Percentiles rank a stretch among this genome's conserved stretches.
Evolutionary conservation across 768 basidiomycete species (phyloP).

Genomic region (Agaricus sinodeliciosus): DNA sequence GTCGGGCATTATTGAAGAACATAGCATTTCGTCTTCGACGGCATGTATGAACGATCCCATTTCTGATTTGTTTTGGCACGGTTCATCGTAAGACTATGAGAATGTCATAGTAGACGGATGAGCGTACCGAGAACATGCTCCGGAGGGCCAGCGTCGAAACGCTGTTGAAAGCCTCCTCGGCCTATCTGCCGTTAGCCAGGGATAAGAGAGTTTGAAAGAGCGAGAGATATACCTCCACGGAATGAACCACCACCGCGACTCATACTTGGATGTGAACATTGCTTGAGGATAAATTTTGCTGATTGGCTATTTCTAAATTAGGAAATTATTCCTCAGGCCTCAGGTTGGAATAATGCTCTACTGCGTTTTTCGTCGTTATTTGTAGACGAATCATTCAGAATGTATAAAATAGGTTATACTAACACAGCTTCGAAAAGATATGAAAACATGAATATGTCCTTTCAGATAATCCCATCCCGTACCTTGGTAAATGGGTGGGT

Average conservation of each 20-base stretch:
- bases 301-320: constrained; percentile 6
- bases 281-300: constrained; percentile 4
- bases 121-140: constrained; percentile 66
- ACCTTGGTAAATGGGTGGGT: constrained; percentile 29
- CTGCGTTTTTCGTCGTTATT: neutral
- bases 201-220: neutral
- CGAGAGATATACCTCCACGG: neutral
- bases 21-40: constrained; percentile 98
- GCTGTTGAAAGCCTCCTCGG: constrained; percentile 66
- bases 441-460: constrained; percentile 13
- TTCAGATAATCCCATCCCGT: constrained; percentile 53
- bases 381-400: neutral
- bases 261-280: constrained; percentile 1
- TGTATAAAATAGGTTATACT: constrained; percentile 15
- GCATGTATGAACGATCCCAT: constrained; percentile 91
- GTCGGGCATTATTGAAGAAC: constrained; percentile 73
- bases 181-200: constrained; percentile 18
- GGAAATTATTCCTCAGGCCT: neutral
- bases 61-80: constrained; percentile 39
- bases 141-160: constrained; percentile 67
- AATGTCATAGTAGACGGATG: neutral
- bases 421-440: constrained; percentile 10
- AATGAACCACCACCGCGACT: constrained; percentile 8
- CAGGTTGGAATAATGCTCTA: neutral
- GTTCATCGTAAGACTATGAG: neutral